Percentiles rank a stretch among this genome's conserved stretches.
Conservation (phyloP, 306 rosid species). For the Dryas octopetala region DNA sequence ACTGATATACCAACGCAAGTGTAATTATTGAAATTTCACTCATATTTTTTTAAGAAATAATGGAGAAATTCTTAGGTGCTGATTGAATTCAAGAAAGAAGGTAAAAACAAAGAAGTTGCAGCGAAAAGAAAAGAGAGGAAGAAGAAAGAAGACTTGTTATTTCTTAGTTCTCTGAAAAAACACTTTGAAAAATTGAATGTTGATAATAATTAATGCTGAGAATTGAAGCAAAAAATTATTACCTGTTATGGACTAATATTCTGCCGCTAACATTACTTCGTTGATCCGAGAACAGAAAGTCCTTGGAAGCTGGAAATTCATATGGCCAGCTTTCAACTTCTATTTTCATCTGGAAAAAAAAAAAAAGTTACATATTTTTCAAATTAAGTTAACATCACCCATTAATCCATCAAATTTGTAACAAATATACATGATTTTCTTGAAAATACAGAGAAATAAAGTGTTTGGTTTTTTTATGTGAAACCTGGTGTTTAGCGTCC, state of each 20-base stretch:
- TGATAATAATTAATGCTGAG: too few relatives aligned
- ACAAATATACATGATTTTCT: neutral
- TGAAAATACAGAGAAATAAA: neutral
- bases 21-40: neutral
- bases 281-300: conserved; percentile 50
- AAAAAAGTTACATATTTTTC: neutral
- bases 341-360: conserved; percentile 50
- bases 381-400: neutral
- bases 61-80: too few relatives aligned
- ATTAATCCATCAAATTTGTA: neutral
- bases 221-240: neutral
- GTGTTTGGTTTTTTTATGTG: neutral
- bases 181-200: too few relatives aligned
- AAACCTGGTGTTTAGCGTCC: conserved; percentile 79
- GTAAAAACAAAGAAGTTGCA: too few relatives aligned
- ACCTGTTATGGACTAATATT: conserved; percentile 64
- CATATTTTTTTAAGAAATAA: neutral
- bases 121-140: too few relatives aligned
- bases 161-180: too few relatives aligned
- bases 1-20: conserved; percentile 41
- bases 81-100: too few relatives aligned
- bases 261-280: conserved; percentile 74
- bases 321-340: conserved; percentile 92
- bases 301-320: conserved; percentile 67
- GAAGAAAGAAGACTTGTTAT: too few relatives aligned